Evolutionary conservation across 768 basidiomycete genomes (phyloP).

Genomic region (Multifurca ochricompacta): DNA sequence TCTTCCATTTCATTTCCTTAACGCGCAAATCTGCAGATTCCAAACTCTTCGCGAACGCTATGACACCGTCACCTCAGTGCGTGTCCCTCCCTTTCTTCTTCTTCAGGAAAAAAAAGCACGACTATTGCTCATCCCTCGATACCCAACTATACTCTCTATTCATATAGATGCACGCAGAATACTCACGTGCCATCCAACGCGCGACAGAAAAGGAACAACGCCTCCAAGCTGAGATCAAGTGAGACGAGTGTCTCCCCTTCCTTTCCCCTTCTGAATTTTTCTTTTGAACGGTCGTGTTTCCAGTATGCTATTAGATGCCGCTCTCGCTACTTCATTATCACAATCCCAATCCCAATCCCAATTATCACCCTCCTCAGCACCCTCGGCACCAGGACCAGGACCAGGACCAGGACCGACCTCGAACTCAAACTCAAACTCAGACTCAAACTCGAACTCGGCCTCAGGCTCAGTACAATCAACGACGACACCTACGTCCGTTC

Average conservation of each 20-base stretch:
- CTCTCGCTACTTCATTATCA: not conserved
- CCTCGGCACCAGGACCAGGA: not conserved
- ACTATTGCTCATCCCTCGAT: too few relatives aligned
- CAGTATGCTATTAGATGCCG: slow-evolving; percentile 22
- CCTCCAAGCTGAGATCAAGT: slow-evolving; percentile 21
- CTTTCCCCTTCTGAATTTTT: not conserved
- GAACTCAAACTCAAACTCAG: not conserved
- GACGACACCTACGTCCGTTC: not conserved
- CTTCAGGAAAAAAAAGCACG: not conserved
- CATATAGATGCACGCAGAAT: slow-evolving; percentile 12
- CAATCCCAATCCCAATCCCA: not conserved
- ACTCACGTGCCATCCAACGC: slow-evolving; percentile 5
- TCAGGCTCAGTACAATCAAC: not conserved
- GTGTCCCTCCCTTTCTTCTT: not conserved
- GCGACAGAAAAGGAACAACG: slow-evolving; percentile 19
- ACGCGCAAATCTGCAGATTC: slow-evolving; percentile 7
- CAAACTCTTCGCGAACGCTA: slow-evolving; percentile 20
- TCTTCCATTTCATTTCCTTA: not conserved
- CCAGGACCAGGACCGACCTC: not conserved
- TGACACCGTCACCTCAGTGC: slow-evolving; percentile 12
- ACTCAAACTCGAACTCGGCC: not conserved
- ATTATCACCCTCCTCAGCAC: too few relatives aligned
- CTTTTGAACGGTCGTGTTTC: too few relatives aligned
- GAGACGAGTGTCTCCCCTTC: not conserved
- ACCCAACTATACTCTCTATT: not conserved